Base-by-base conservation (phyloP, 2,329 filamentous ascomycete species). In the Cytospora leucostoma region DNA sequence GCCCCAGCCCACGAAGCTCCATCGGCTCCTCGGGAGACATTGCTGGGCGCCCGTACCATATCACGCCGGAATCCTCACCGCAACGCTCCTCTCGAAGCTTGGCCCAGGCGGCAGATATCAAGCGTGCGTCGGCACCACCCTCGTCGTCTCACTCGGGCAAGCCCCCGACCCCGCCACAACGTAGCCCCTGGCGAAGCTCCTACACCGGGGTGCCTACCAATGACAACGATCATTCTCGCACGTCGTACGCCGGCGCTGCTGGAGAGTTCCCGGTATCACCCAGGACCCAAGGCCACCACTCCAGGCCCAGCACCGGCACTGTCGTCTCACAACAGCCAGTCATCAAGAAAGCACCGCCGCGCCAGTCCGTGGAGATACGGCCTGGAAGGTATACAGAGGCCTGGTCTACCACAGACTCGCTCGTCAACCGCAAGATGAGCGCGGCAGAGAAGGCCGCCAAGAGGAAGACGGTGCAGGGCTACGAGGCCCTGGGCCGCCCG, bases 11-110 rank as follows among this genome's bases (percentile, higher is more conserved):
- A 12, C 82, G 84, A 17, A 66, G 65, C 37, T 86, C 84, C 4
- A 75, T 82, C 55, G 77, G 77, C 32, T 86, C 86, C 0, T 82
- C 80, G 44, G 65, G 77, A 62, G 79, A 87, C 68, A 77, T 86
- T 13, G 82, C 85, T 11, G 80, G 80, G 66, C 78, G 83, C 53
- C 82, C 86, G 67, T 83, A 86, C 67, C 83, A 87, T 69, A 74
- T 82, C 65, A 67, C 74, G 1, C 76, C 78, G 0, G 70, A 71
- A 40, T 79, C 77, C 52, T 61, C 59, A 11, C 59, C 59, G 15
- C 44, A 44, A 51, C 50, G 21, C 65, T 78, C 79, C 32, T 76
- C 79, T 1, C 76, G 79, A 56, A 78, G 77, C 68, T 80, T 77
- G 1, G 71, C 74, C 50, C 78, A 78, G 27, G 76, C 80, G 19